Conservation (phyloP, 441 rosid genomes). For the Raphanus hybrid region DNA sequence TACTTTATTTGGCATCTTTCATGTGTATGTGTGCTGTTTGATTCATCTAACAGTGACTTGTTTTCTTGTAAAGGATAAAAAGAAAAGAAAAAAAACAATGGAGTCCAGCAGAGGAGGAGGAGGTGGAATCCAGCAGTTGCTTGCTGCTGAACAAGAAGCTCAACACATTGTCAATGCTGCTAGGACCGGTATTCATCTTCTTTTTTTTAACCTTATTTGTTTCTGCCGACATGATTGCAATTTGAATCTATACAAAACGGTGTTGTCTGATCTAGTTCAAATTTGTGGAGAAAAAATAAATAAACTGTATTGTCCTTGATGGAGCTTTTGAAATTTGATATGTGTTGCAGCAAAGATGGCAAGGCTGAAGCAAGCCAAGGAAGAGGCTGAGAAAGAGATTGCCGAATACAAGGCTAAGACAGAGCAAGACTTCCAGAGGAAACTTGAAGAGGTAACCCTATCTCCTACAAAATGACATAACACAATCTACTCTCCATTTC, state of each 20-base stretch:
- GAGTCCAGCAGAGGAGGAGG: constrained; percentile 68
- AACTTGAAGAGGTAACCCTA: constrained; percentile 67
- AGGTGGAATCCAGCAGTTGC: constrained; percentile 86
- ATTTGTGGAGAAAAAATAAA: neutral
- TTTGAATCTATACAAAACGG: neutral
- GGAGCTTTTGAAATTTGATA: neutral
- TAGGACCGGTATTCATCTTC: constrained; percentile 46
- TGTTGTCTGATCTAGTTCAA: too few relatives aligned
- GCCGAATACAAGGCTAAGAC: constrained; percentile 72
- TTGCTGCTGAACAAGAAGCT: constrained; percentile 95
- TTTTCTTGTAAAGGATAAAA: neutral
- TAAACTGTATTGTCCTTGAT: neutral
- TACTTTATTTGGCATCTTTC: too few relatives aligned
- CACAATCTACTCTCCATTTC: neutral
- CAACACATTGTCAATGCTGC: constrained; percentile 89
- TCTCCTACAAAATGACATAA: neutral
- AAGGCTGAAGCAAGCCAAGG: constrained; percentile 87
- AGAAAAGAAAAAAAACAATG: constrained; percentile 51
- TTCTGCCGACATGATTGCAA: neutral
- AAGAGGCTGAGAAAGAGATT: constrained; percentile 84
- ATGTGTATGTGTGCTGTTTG: neutral
- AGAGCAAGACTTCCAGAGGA: constrained; percentile 84
- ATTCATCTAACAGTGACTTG: neutral
- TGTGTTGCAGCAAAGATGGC: constrained; percentile 68
- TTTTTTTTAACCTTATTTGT: neutral